Evolutionary conservation across 2,329 filamentous ascomycete species (phyloP).

Genomic region (Emergomyces orientalis): DNA sequence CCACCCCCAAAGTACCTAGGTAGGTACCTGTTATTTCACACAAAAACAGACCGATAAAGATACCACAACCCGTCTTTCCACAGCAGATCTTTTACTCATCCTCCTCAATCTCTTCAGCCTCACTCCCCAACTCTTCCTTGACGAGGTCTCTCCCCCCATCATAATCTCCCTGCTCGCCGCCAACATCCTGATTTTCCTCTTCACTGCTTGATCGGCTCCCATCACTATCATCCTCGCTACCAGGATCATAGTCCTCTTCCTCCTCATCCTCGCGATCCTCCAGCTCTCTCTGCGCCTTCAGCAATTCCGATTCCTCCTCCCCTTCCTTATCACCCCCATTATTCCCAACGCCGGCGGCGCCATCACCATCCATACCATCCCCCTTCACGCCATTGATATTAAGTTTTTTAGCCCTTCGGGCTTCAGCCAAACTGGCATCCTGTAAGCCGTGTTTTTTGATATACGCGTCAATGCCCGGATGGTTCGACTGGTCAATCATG

Average conservation of each 20-base stretch:
- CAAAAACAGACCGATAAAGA: neutral
- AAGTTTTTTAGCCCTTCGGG: constrained; percentile 50
- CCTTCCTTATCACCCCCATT: constrained; percentile 24
- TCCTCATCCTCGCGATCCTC: constrained; percentile 41
- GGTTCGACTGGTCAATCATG: constrained; percentile 58
- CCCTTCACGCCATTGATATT: constrained; percentile 40
- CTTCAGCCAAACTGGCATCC: constrained; percentile 54
- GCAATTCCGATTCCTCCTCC: constrained; percentile 49
- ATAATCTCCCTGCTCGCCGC: constrained; percentile 1
- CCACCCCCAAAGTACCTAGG: too few relatives aligned
- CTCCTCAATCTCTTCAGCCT: constrained; percentile 34
- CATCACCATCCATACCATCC: constrained; percentile 16
- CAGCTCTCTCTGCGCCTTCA: constrained; percentile 49
- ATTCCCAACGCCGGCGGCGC: constrained; percentile 18
- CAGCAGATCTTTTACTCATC: constrained; percentile 21
- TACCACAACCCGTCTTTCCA: neutral
- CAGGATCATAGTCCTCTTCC: constrained; percentile 44
- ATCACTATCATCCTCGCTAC: constrained; percentile 41
- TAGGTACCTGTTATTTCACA: too few relatives aligned
- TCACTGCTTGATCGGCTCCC: constrained; percentile 39
- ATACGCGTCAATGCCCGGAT: constrained; percentile 52
- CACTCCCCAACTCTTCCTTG: constrained; percentile 36
- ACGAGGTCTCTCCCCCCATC: constrained; percentile 30
- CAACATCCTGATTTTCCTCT: constrained; percentile 29
- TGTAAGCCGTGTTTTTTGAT: constrained; percentile 53